Conservation (phyloP, 2,329 filamentous ascomycete genomes). For the Trichoderma hamatum region DNA sequence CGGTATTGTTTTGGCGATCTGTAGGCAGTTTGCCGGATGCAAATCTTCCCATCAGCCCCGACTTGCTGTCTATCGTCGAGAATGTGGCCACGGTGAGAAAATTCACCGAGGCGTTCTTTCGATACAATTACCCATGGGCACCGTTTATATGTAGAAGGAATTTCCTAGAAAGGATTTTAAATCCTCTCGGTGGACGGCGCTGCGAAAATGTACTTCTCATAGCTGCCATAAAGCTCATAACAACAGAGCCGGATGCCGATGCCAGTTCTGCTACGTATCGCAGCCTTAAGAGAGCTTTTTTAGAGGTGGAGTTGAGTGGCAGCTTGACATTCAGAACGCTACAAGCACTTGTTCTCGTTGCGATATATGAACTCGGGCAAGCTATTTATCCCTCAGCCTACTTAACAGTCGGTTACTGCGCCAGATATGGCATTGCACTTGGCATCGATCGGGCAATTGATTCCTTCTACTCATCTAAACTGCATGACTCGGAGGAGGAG, state of each 20-base stretch:
- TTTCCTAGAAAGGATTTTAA: slow-evolving; percentile 1
- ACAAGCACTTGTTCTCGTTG: slow-evolving; percentile 1
- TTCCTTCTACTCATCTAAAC: not conserved
- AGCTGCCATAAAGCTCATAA: slow-evolving; percentile 3
- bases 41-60: not conserved
- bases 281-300: not conserved
- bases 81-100: not conserved
- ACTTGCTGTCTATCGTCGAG: not conserved
- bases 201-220: not conserved
- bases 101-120: not conserved
- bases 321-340: slow-evolving; percentile 5
- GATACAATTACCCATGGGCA: slow-evolving; percentile 6
- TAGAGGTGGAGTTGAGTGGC: not conserved
- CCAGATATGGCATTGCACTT: slow-evolving; percentile 5
- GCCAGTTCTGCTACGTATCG: not conserved
- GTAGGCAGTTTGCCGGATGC: not conserved
- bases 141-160: slow-evolving; percentile 7
- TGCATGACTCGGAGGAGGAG: not conserved
- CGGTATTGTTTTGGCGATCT: not conserved
- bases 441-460: not conserved
- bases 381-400: slow-evolving; percentile 4
- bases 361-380: slow-evolving; percentile 5
- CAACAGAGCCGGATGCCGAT: not conserved
- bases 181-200: not conserved
- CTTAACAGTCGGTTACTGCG: slow-evolving; percentile 6